Conservation (phyloP, 257 asterid genomes). For the Verbena officinalis region DNA sequence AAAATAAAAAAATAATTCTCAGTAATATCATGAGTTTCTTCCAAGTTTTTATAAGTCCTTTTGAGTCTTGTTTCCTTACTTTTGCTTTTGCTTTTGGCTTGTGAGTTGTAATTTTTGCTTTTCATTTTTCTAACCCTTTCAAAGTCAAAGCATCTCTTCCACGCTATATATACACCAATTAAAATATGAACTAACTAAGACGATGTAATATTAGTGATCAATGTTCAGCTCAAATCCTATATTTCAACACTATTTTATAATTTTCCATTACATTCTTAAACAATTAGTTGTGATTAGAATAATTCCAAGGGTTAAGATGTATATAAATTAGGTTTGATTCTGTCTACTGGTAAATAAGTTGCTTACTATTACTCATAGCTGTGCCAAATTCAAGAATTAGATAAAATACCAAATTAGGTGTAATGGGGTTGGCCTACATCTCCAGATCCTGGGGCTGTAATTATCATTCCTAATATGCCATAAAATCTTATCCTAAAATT, state of each 20-base stretch:
- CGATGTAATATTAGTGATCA: neutral
- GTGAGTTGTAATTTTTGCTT: constrained; percentile 8
- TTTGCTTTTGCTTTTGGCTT: constrained; percentile 7
- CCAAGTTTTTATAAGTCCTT: neutral
- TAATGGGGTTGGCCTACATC: constrained; percentile 33
- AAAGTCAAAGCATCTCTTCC: constrained; percentile 29
- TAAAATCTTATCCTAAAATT: constrained; percentile 4
- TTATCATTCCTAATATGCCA: neutral
- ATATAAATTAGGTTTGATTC: neutral
- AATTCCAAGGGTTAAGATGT: constrained; percentile 8
- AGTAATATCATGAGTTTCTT: no score
- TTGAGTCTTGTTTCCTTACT: neutral
- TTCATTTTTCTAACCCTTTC: neutral
- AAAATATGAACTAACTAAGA: neutral
- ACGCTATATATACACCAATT: constrained; percentile 6
- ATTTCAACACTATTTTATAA: no score
- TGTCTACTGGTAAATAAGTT: neutral
- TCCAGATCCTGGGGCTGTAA: neutral
- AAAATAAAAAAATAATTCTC: no score
- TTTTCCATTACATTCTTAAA: neutral
- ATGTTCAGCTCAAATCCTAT: no score
- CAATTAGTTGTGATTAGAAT: constrained; percentile 1
- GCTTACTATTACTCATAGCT: neutral
- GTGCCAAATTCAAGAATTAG: neutral
- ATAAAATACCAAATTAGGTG: constrained; percentile 26